Evolutionary conservation across 1,139 yeast genomes (phyloP), one percentile per base, ranked within the genome.

Genomic region (Trichomonascaceae sp.): DNA sequence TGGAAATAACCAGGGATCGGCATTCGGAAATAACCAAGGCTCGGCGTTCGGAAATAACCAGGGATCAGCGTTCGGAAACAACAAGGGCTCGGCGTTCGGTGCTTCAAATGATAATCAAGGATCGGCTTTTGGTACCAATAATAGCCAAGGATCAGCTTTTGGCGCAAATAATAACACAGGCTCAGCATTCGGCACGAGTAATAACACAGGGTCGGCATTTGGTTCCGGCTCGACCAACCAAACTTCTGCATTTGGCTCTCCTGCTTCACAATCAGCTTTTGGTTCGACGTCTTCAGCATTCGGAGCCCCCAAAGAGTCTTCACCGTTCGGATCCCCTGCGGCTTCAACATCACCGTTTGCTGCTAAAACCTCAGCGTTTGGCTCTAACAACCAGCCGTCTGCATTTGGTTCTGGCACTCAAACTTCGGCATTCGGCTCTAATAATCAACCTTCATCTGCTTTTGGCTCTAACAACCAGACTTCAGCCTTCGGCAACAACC

Each of bases 401-500:
- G 45, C 45, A 15, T 48, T 24, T 39, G 51, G 45, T 3, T 22
- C 51, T 9, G 19, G 30, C n/a, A 17, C 18, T 47, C 17, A 15
- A 5, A 17, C 36, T n/a, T 38, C 45, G 12, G 36, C 50, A 9
- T 48, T 48, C n/a, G 52, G 48, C 8, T 41, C 49, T 9, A 27
- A 27, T 13, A 15, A 36, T 20, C 39, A 18, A 22, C 10, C 44
- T 39, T 22, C 24, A 4, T 22, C 24, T 4, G 17, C 36, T 17
- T 38, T 36, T 20, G 24, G 30, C 43, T 20, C 38, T 8, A 24
- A 43, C 22, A 15, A 17, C 18, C 47, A 15, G n/a, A 3, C 60
- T 9, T 57, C 57, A 39, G 60, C 63, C 10, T 53, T 57, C n/a
- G 58, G 69, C 12, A 57, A 63, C 8, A 66, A 64, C 61, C 17